Base-by-base conservation (phyloP, 2,329 filamentous ascomycete species). In the Coniochaeta pulveracea region DNA sequence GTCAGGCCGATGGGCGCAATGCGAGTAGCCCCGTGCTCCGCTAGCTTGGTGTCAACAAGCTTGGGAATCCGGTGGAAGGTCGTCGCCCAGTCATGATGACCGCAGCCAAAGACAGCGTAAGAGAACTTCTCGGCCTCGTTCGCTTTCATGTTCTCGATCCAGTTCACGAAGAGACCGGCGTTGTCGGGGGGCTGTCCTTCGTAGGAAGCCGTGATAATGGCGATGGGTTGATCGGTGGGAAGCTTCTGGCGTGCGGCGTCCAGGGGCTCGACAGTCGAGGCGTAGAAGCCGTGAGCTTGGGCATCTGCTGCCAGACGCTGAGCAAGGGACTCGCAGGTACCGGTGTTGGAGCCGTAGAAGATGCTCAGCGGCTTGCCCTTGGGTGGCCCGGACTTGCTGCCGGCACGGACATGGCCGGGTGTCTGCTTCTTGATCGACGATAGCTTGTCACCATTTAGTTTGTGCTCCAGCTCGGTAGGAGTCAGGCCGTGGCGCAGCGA, bases 111-210 rank as follows among this genome's bases (percentile, higher is more conserved):
- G 3, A 85, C 72, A 2, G 78, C 69, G 47, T 77, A 86, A 2
- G 67, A 59, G 1, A 79, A 66, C 6, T 63, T 66, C 7, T 70
- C 57, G 15, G 82, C 49, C 33, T 66, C 59, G 4, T 66, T 56
- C 3, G 56, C 63, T 35, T 67, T 58, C 9, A 70, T 56, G 10
- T 47, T 58, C 41, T 74, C 62, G 5, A 85, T 51, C 81, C 81
- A 86, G 12, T 65, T 58, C 16, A 78, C 66, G 44, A 86, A 86
- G 31, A 72, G 65, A 0, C 60, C 64, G 0, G 81, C 82, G 40
- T 88, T 85, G 39, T 84, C 78, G 0, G 80, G 72, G 0, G 82
- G 77, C 35, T 82, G 66, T 1, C 82, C 82, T 45, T 88, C 81
- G 43, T 86, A 88, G 1, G 74, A 78, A 1, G 81, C 69, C 0